Evolutionary conservation across 257 asterid species (phyloP).

Genomic region (Lantana camara): DNA sequence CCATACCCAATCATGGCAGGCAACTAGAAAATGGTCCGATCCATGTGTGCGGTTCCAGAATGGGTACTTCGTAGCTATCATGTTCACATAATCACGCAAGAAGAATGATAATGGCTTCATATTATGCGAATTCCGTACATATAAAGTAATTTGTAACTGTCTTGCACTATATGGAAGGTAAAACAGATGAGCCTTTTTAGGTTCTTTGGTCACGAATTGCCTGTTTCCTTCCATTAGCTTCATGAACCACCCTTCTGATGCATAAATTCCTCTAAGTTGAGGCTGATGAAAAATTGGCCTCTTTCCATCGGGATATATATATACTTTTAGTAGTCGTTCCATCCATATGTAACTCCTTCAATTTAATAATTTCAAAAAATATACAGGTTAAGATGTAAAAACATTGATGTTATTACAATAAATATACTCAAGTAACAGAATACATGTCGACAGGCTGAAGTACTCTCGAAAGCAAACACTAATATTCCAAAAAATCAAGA

Average conservation of each 20-base stretch:
- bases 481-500: no score
- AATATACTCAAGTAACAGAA: no score
- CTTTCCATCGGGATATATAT: constrained; percentile 69
- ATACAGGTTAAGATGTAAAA: no score
- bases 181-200: constrained; percentile 81
- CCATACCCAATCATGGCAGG: constrained; percentile 97
- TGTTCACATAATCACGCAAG: constrained; percentile 68
- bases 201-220: constrained; percentile 65
- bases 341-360: constrained; percentile 91
- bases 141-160: constrained; percentile 70
- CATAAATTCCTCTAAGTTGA: constrained; percentile 67
- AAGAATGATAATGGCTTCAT: constrained; percentile 63
- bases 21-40: constrained; percentile 87
- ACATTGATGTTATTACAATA: no score
- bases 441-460: no score
- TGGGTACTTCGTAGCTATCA: constrained; percentile 80
- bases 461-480: no score
- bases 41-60: constrained; percentile 94
- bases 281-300: constrained; percentile 81
- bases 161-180: constrained; percentile 87
- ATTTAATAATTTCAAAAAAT: neutral
- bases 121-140: constrained; percentile 75
- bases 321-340: constrained; percentile 80
- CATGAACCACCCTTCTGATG: constrained; percentile 96
- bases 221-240: constrained; percentile 62